phyloP scores from a whole-genome alignment of 2,329 filamentous ascomycete species.

The Fusarium euwallaceae region DNA sequence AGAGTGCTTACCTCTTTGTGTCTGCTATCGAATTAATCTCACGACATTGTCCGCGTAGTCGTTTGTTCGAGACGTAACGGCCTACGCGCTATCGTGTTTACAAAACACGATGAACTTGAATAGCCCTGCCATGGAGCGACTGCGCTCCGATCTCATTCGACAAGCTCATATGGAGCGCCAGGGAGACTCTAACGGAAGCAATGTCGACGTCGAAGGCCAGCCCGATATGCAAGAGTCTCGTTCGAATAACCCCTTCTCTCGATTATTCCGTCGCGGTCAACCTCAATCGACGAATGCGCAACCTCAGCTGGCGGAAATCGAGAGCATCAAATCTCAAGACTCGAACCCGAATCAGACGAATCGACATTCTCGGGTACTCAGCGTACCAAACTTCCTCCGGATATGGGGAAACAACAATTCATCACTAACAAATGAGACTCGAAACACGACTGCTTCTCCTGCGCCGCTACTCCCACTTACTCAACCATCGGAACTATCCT shows the following conservation, averaged over 20 bases:
- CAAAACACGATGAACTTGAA: constrained; percentile 39
- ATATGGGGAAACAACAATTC: constrained; percentile 22
- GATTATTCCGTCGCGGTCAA: constrained; percentile 36
- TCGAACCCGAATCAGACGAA: constrained; percentile 53
- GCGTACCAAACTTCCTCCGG: constrained; percentile 28
- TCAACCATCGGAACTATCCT: constrained; percentile 11
- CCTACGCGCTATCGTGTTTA: constrained; percentile 5
- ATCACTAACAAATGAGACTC: constrained; percentile 16
- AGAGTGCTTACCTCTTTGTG: constrained; percentile 25
- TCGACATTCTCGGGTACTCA: constrained; percentile 20
- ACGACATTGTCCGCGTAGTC: constrained; percentile 33
- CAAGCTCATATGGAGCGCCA: constrained; percentile 48
- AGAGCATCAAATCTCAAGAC: constrained; percentile 63
- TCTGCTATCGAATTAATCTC: constrained; percentile 17
- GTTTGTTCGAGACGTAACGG: constrained; percentile 27
- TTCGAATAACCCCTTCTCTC: constrained; percentile 29
- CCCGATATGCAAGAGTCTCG: constrained; percentile 16
- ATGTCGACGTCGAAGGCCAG: constrained; percentile 29
- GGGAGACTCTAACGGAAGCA: constrained; percentile 24
- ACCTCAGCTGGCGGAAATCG: constrained; percentile 44
- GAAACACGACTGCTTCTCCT: constrained; percentile 31
- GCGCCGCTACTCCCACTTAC: constrained; percentile 30
- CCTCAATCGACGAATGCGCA: constrained; percentile 28
- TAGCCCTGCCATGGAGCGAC: constrained; percentile 48
- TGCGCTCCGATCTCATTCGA: constrained; percentile 51